Percentiles rank a stretch among this genome's conserved stretches.
Evolutionary conservation across 176 grass and related monocot genomes (phyloP).

Genomic region (Musa itinerans): DNA sequence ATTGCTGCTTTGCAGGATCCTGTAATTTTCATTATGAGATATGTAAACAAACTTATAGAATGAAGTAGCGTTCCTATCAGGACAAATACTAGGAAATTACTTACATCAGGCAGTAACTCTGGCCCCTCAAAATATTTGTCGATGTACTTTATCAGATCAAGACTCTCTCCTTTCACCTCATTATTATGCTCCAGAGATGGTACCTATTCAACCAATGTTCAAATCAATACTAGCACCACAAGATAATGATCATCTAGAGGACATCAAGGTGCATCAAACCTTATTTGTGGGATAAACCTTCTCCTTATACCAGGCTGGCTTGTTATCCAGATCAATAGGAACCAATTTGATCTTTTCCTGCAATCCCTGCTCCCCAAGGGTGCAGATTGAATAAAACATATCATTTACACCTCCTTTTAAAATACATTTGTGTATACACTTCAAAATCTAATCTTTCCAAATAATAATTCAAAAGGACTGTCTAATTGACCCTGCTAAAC

Average conservation of each 20-base stretch:
- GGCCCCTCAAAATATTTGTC: constrained; percentile 53
- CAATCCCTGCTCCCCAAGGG: constrained; percentile 1
- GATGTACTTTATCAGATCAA: constrained; percentile 67
- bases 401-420: too few relatives aligned
- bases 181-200: constrained; percentile 67
- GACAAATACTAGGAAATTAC: too few relatives aligned
- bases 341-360: constrained; percentile 17
- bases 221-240: background rate
- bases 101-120: constrained; percentile 57
- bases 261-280: constrained; percentile 27
- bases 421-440: too few relatives aligned
- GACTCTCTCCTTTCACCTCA: constrained; percentile 58
- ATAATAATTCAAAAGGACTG: background rate
- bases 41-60: too few relatives aligned
- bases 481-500: background rate
- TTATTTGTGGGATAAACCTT: constrained; percentile 11
- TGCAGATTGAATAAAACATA: too few relatives aligned
- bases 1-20: constrained; percentile 53
- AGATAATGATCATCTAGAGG: background rate
- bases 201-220: constrained; percentile 26
- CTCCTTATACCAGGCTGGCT: constrained; percentile 13
- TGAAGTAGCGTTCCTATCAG: too few relatives aligned
- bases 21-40: constrained; percentile 9
- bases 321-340: background rate
- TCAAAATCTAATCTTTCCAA: background rate